Conservation (phyloP, 2,329 filamentous ascomycete genomes). For the Epichloe bromicola region DNA sequence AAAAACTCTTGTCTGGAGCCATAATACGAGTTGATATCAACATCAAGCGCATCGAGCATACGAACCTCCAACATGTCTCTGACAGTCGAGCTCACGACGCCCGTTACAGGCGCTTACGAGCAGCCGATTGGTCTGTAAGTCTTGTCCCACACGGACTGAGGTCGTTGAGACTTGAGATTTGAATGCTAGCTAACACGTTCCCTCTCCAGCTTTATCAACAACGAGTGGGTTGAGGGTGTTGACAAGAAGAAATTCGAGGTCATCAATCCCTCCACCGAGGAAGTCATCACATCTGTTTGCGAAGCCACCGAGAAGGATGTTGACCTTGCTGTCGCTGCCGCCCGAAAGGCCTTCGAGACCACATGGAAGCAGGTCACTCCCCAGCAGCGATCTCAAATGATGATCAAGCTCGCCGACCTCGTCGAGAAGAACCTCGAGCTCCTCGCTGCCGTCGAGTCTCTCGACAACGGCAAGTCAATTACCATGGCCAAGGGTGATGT, state of each 20-base stretch:
- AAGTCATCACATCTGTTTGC: constrained; percentile 68
- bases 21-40: neutral
- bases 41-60: neutral
- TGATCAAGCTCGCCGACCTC: constrained; percentile 69
- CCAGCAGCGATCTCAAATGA: constrained; percentile 52
- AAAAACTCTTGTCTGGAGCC: neutral
- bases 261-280: constrained; percentile 77
- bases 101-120: constrained; percentile 44
- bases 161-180: neutral
- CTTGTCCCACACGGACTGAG: neutral
- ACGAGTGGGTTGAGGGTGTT: constrained; percentile 67
- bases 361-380: constrained; percentile 57
- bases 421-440: constrained; percentile 65
- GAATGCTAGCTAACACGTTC: neutral
- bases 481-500: constrained; percentile 66
- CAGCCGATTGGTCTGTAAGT: constrained; percentile 51
- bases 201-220: constrained; percentile 67
- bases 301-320: constrained; percentile 84
- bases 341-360: constrained; percentile 74
- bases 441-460: constrained; percentile 69
- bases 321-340: constrained; percentile 68
- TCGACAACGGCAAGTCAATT: constrained; percentile 81
- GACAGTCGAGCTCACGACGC: constrained; percentile 53
- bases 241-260: constrained; percentile 88
- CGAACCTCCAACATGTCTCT: constrained; percentile 27